Conservation (phyloP, 768 basidiomycete genomes). For the Russula brevipes region DNA sequence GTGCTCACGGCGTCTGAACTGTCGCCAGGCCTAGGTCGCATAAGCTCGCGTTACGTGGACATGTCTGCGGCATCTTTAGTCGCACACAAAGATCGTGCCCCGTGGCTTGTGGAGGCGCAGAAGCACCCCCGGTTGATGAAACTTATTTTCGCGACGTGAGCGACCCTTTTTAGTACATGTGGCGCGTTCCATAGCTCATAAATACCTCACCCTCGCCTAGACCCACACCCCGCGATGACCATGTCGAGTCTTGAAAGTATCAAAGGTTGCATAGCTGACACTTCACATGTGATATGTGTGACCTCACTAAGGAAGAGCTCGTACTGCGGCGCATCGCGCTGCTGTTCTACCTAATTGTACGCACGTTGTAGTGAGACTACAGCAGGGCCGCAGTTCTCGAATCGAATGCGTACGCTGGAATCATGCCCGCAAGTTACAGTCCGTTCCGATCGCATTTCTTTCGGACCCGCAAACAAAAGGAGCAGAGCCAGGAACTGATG, state of each 20-base stretch:
- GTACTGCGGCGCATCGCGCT: not conserved
- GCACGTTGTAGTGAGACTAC: not conserved
- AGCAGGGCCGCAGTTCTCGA: not conserved
- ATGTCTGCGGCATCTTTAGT: not conserved
- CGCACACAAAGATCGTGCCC: not conserved
- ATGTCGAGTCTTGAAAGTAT: not conserved
- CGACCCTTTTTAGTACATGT: not conserved
- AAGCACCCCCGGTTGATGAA: conserved; percentile 8
- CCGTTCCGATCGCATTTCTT: no score
- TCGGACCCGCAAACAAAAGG: not conserved
- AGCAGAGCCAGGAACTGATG: no score
- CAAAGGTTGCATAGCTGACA: no score
- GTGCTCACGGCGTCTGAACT: conserved; percentile 1
- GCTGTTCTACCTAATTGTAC: not conserved
- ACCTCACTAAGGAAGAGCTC: not conserved
- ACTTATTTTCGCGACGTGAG: conserved; percentile 11
- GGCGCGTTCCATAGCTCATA: not conserved
- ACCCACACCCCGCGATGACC: not conserved
- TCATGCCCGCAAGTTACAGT: not conserved
- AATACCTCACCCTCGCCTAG: not conserved
- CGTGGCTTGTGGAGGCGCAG: conserved; percentile 18
- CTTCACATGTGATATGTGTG: not conserved
- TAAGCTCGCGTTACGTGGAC: not conserved
- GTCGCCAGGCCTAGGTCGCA: not conserved
- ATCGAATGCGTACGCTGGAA: not conserved